Base-by-base conservation (phyloP, 2,329 filamentous ascomycete genomes). In the Paecilomyces sp. region DNA sequence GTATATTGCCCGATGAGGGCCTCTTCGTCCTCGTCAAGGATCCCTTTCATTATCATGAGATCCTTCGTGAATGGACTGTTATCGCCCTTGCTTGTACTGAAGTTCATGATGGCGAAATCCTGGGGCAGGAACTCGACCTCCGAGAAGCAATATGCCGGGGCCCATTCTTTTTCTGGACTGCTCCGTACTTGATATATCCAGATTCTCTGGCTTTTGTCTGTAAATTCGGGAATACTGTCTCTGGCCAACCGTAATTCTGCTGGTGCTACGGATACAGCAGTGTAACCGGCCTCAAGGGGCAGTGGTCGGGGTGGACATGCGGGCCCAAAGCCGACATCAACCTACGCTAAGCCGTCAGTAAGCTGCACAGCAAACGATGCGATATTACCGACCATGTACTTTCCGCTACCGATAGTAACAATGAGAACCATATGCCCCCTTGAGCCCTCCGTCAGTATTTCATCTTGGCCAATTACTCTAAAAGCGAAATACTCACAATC, bases 161-260 rank as follows among this genome's bases (percentile, higher is more conserved):
- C 76, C 84, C 87, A 92, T 1, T 77, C 75, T 54, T 72, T 75
- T 0, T 80, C 73, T 0, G 68, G 52, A 3, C 73, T 71, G 62
- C 83, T 80, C 30, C 83, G 79, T 63, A 83, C 83, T 70, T 88
- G 81, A 67, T 87, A 88, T 59, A 88, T 79, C 87, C 86, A 89
- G 59, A 83, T 71, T 60, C 80, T 81, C 34, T 79, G 76, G 28
- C 60, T 67, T 33, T 74, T 70, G 54, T 77, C 75, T 31, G 78
- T 74, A 56, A 72, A 69, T 3, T 82, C 77, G 47, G 83, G 54
- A 11, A 76, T 80, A 57, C 75, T 77, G 54, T 80, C 79, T 41
- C 77, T 74, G 25, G 82, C 69, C 5, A 88, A 74, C 0, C 85
- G 83, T 61, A 85, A 78, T 62, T 85, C 75, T 61, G 85, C 82